Base-by-base conservation (phyloP, 2,329 filamentous ascomycete genomes). In the Aspergillus aculeatinus region DNA sequence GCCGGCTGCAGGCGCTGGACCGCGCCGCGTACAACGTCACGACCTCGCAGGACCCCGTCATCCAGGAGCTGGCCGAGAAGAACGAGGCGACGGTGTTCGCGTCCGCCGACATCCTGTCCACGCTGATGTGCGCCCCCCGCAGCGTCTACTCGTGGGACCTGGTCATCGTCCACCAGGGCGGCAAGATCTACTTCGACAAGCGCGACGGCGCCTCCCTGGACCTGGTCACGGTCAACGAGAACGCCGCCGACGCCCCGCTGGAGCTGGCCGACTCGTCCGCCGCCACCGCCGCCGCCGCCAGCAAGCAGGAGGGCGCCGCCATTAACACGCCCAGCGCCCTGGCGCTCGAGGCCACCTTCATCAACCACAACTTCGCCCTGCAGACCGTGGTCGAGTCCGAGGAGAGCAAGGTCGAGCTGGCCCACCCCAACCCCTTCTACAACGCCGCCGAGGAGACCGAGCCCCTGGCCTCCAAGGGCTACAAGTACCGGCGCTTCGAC, bases 161-260 rank as follows among this genome's bases (percentile, higher is more conserved):
- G 71, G 89, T 99, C 74, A 96, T 99, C 73, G 83, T 92, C 64
- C 89, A 91, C 77, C 92, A 96, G 77, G 92, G 90, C 77, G 91
- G 93, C 87, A 97, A 97, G 86, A 88, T 99, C 79, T 99, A 92
- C 87, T 88, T 99, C 67, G 95, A 99, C 85, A 99, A 99, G 88
- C 91, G 95, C 67, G 93, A 97, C 63, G 94, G 93, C 72, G 92
- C 93, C 61, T 91, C 90, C 60, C 87, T 99, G 55, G 95, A 99
- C 80, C 92, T 98, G 87, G 93, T 98, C 63, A 97, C 94, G 0
- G 95, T 99, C 78, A 99, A 99, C 80, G 95, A 99, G 83, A 99
- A 99, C 79, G 95, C 95, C 10, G 90, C 90, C 63, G 95, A 99
- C 77, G 92, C 94, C 27, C 95, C 95, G 42, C 85, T 98, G 56